Base-by-base conservation (phyloP, 2,329 filamentous ascomycete genomes). In the Fusarium nisikadoi region DNA sequence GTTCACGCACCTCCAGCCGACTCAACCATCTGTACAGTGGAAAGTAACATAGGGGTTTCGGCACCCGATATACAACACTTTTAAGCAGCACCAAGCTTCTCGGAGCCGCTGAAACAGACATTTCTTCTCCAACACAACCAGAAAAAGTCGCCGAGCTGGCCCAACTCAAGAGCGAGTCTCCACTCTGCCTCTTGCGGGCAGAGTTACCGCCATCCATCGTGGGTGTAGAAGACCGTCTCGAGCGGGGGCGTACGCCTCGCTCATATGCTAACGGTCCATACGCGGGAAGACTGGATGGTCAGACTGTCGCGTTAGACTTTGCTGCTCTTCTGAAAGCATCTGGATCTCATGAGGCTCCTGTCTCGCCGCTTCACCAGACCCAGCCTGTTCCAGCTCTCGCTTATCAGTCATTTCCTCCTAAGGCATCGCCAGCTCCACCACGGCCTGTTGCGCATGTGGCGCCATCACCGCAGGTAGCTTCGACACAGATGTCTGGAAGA, bases 221-320 rank as follows among this genome's bases (percentile, higher is more conserved):
- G 70, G 72, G 75, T 61, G 54, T 71, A 67, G 75, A 76, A 70
- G 73, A 74, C 73, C 72, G 73, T 59, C 72, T 79, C 68, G 76
- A 77, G 58, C 70, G 77, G 60, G 72, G 75, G 61, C 75, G 76
- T 63, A 78, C 75, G 71, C 62, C 77, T 56, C 74, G 77, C 56
- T 75, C 77, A 57, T 74, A 79, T 76, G 74, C 71, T 59, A 74
- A 76, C 77, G 70, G 74, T 65, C 70, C 75, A 62, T 65, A 75
- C 68, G 66, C 67, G 70, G 72, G 71, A 68, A 75, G 68, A 72
- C 73, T 74, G 64, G 75, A 74, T 65, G 68, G 68, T 59, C 62
- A 72, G 80, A 87, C 87, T 88, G 89, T 86, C 90, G 95, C 87
- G 89, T 92, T 97, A 94, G 94, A 97, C 95, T 97, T 97, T 92